Conservation (phyloP, 140 eudicot species). For the Senecio squalidus region DNA sequence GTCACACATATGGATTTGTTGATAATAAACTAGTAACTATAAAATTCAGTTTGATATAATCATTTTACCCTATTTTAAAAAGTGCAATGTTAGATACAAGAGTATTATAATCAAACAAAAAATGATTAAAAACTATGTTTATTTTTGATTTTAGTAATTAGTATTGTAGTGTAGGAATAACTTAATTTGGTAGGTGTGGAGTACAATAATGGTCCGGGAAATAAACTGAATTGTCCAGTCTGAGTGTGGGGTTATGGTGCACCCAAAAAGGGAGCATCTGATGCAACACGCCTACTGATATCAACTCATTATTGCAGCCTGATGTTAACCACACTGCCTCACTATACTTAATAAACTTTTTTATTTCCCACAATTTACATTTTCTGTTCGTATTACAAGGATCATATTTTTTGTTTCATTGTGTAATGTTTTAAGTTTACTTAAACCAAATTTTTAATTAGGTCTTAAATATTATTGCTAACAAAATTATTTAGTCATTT, state of each 20-base stretch:
- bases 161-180: neutral
- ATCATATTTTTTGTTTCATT: too few species aligned
- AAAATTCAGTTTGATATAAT: too few species aligned
- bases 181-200: neutral
- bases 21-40: too few species aligned
- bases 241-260: conserved; percentile 33
- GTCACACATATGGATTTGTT: too few species aligned
- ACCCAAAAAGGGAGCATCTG: conserved; percentile 37
- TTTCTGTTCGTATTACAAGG: neutral
- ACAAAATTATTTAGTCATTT: too few species aligned
- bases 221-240: conserved; percentile 14
- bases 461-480: too few species aligned
- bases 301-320: conserved; percentile 17
- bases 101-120: too few species aligned
- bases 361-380: neutral
- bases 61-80: too few species aligned
- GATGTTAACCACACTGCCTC: conserved; percentile 27
- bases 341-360: conserved; percentile 14
- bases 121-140: too few species aligned
- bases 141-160: neutral
- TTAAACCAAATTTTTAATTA: too few species aligned
- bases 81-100: too few species aligned
- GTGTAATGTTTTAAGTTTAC: too few species aligned
- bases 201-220: neutral
- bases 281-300: conserved; percentile 32